Base-by-base conservation (phyloP, 1,139 yeast genomes). In the Debaryomyces nepalensis region DNA sequence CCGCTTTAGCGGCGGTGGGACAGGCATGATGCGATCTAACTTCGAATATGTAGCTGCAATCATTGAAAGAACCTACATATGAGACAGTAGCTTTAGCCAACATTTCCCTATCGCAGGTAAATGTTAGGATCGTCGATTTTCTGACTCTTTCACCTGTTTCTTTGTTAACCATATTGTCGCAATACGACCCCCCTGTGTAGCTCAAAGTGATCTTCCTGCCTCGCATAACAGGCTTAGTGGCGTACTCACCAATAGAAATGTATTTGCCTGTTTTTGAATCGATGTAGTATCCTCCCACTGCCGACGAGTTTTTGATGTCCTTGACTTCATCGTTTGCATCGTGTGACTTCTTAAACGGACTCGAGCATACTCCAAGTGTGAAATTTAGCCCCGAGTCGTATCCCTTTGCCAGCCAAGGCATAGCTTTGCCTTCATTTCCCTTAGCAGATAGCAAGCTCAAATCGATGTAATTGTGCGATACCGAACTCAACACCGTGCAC, bases 11-110 rank as follows among this genome's bases (percentile, higher is more conserved):
- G 8, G 88, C 83, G 0, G 91, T 84, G 0, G 96, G 90, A 63
- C 97, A 90, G 0, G 96, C 97, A 60, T 85, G 87, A 39, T 87
- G 83, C 4, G 96, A 87, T 51, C 90, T 69, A 20, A 88, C 89
- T 59, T 90, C 97, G 61, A 90, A 90, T 56, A 85, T 79, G 63
- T 86, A 90, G 27, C 86, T 79, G 63, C 97, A 90, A 46, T 88
- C 87, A 61, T 87, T 79, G 29, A 79, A 60, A 11, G 81, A 80
- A 0, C 95, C 95, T 24, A 90, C 75, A 57, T 77, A 89, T 6
- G 88, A 76, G 1, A 89, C 70, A 32, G 79, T 70, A 0, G 95
- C 96, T 51, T 79, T 81, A 10, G 80, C 67, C 56, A 77, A 63
- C 59, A 87, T 77, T 43, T 86, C 93, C 45, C 87, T 73, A 61